A percentile compares a stretch with the other conserved stretches of the same genome.
phyloP scores from a whole-genome alignment of 2,329 filamentous ascomycete species.

The Sclerotinia sclerotiorum region DNA sequence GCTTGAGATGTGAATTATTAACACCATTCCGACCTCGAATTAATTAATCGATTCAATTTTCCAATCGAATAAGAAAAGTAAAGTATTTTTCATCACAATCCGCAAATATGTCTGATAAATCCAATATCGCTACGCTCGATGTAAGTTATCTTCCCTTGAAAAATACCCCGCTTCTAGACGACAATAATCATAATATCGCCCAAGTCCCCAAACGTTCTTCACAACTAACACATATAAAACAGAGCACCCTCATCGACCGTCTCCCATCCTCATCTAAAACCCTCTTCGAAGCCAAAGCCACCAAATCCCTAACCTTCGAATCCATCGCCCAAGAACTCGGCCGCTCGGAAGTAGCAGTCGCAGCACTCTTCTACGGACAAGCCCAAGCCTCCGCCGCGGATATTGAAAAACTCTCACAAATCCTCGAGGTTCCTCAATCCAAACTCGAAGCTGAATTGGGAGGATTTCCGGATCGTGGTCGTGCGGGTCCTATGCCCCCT shows the following conservation, averaged over 20 bases:
- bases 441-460: slow-evolving; percentile 61
- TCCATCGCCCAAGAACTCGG: slow-evolving; percentile 71
- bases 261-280: slow-evolving; percentile 70
- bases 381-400: slow-evolving; percentile 71
- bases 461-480: slow-evolving; percentile 78
- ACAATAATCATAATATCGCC: slow-evolving; percentile 19
- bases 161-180: slow-evolving; percentile 18
- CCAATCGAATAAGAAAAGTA: not conserved
- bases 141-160: slow-evolving; percentile 11
- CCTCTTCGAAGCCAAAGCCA: slow-evolving; percentile 79
- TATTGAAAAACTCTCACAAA: slow-evolving; percentile 60
- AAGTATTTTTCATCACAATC: not conserved
- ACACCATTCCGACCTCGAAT: not conserved
- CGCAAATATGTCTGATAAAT: slow-evolving; percentile 20
- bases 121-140: slow-evolving; percentile 24
- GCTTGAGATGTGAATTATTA: not conserved
- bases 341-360: slow-evolving; percentile 83
- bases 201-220: slow-evolving; percentile 22
- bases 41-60: not conserved
- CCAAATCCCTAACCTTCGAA: slow-evolving; percentile 75
- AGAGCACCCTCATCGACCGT: slow-evolving; percentile 65
- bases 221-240: not conserved
- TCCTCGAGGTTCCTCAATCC: slow-evolving; percentile 61
- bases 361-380: slow-evolving; percentile 90
- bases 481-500: slow-evolving; percentile 78